Evolutionary conservation across 2,329 filamentous ascomycete genomes (phyloP).

Genomic region (Colletotrichum orchidophilum): DNA sequence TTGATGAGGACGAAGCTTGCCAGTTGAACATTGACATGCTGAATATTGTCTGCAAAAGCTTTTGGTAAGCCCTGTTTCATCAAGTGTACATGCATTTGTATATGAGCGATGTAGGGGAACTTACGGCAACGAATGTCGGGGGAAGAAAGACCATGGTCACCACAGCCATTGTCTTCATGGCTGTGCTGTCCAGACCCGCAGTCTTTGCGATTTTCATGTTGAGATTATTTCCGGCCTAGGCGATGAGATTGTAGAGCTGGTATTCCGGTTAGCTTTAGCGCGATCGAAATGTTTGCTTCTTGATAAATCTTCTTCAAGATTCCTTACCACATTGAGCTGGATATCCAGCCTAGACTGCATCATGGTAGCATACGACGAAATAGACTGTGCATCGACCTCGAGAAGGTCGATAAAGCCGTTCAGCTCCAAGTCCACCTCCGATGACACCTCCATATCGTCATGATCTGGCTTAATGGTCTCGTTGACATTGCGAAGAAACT

Average conservation of each 20-base stretch:
- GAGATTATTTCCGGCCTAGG: not conserved
- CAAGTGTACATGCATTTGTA: no score
- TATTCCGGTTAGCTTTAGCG: not conserved
- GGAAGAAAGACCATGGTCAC: not conserved
- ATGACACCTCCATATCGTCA: no score
- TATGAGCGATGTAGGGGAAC: not conserved
- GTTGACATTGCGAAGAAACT: not conserved
- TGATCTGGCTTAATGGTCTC: not conserved
- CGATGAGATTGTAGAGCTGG: not conserved
- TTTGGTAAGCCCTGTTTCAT: not conserved
- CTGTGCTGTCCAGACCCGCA: not conserved
- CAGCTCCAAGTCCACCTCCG: not conserved
- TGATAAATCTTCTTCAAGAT: not conserved
- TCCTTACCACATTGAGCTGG: not conserved
- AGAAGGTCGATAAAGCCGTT: not conserved
- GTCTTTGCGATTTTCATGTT: not conserved
- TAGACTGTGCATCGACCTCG: not conserved
- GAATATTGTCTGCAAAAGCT: not conserved
- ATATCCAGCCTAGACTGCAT: not conserved
- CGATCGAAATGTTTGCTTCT: not conserved
- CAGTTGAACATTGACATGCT: conserved; percentile 4
- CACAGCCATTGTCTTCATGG: not conserved
- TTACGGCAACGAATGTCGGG: not conserved
- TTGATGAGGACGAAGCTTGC: not conserved
- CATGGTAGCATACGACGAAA: not conserved